These are phyloP conservation scores for Pleurotus sapidus DNA, from an alignment of 768 basidiomycete species.

Conservation along the genomic window DNA sequence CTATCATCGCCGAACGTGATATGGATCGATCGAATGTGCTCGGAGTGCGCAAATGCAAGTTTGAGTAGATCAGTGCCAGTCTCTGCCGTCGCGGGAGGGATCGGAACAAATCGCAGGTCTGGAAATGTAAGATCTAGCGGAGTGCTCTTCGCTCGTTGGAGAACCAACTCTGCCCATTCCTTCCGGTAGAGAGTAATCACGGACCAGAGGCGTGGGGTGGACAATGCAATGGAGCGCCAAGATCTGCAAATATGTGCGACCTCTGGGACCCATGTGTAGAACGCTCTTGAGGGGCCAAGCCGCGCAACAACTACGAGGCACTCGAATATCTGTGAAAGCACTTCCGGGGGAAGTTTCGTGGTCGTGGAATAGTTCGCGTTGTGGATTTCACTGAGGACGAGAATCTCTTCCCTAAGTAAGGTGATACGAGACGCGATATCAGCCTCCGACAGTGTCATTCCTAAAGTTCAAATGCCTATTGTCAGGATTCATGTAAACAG, in stretches of 20 bases:
- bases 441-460: too few relatives aligned
- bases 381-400: neutral
- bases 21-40: neutral
- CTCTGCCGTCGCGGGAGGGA: neutral
- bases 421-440: neutral
- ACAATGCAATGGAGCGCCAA: neutral
- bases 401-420: neutral
- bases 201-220: constrained; percentile 1
- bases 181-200: too few relatives aligned
- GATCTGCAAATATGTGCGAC: neutral
- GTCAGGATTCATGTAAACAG: too few relatives aligned
- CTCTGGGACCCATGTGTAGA: neutral
- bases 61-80: neutral
- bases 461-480: too few relatives aligned
- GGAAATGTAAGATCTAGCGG: neutral
- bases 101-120: neutral
- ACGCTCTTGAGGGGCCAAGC: neutral
- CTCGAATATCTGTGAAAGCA: neutral
- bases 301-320: neutral
- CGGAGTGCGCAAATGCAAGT: neutral
- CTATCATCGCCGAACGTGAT: neutral
- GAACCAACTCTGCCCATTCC: neutral
- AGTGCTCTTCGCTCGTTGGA: neutral
- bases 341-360: neutral
- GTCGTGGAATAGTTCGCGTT: neutral